These are phyloP conservation scores for Euphorbia lathyris DNA, from an alignment of 345 rosid species.

Conservation along the genomic window DNA sequence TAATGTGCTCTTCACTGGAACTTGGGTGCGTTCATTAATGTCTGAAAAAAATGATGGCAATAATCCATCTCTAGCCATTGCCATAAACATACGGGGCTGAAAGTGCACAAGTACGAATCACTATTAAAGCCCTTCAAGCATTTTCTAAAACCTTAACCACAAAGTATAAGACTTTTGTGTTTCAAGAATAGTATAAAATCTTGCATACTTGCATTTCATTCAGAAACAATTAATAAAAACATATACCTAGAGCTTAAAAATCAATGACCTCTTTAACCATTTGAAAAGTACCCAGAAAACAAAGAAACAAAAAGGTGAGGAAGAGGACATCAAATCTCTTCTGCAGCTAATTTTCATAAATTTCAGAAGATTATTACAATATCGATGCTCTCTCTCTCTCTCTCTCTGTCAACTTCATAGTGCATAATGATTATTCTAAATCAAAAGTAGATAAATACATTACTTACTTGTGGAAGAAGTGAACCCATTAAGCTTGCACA, in stretches of 20 bases:
- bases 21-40: constrained; percentile 55
- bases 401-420: not conserved
- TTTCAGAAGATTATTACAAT: not conserved
- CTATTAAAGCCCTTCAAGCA: not conserved
- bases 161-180: not conserved
- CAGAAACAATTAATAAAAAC: not conserved
- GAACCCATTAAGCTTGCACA: constrained; percentile 70
- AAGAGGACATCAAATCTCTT: not conserved
- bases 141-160: not conserved
- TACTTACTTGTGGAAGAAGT: constrained; percentile 56
- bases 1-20: constrained; percentile 79
- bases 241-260: not conserved
- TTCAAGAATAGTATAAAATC: not conserved
- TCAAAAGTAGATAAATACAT: not conserved
- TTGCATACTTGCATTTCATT: not conserved
- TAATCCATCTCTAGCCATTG: constrained; percentile 94
- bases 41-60: constrained; percentile 78
- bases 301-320: not conserved
- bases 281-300: not conserved
- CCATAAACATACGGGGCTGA: constrained; percentile 75
- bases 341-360: not conserved
- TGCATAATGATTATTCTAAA: constrained; percentile 4
- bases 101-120: constrained; percentile 3
- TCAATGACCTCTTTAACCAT: not conserved
- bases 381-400: not conserved